Evolutionary conservation across 768 basidiomycete genomes (phyloP), one percentile per base, ranked within the genome.

Genomic region (Auriscalpium microsporum): DNA sequence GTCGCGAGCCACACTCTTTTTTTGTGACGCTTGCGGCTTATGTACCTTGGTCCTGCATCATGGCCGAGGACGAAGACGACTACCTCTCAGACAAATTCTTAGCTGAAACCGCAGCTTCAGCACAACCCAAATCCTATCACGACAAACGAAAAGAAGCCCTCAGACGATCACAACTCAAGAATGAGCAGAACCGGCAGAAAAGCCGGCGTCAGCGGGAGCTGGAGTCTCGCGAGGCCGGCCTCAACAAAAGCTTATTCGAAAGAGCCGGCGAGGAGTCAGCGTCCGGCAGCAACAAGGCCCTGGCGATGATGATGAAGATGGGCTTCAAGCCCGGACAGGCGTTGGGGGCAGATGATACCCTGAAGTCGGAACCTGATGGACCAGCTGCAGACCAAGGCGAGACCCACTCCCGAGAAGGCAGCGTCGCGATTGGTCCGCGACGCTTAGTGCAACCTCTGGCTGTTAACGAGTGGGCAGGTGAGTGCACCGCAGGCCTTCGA

Each of bases 221-320:
- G 17, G 89, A 90, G 63, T 73, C 89, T 17, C 76, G 87, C 48
- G 81, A 87, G 66, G 87, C 89, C 62, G 90, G 86, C 19, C 78
- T 92, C 59, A 78, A 75, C 67, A 90, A 78, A 69, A 90, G 85
- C 69, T 79, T 93, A 19, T 91, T 94, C 62, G 86, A 89, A 63
- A 76, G 81, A 45, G 87, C 86, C 21, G 76, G 79, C 66, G 86
- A 89, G 64, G 79, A 81, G 58, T 77, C 76, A 56, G 73, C 71
- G 17, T 62, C 67, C 46, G 82, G 79, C 7, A 64, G 74, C 19
- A 91, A 80, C 73, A 93, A 91, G 67, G 91, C 90, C 8, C 72
- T 93, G 53, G 78, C 80, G 14, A 92, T 94, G 74, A 94, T 94
- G 91, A 82, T 87, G 79, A 92, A 88, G 72, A 93, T 93, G 91